Conservation (phyloP, 495 filamentous ascomycete species). For the Tuber umbilicatum region DNA sequence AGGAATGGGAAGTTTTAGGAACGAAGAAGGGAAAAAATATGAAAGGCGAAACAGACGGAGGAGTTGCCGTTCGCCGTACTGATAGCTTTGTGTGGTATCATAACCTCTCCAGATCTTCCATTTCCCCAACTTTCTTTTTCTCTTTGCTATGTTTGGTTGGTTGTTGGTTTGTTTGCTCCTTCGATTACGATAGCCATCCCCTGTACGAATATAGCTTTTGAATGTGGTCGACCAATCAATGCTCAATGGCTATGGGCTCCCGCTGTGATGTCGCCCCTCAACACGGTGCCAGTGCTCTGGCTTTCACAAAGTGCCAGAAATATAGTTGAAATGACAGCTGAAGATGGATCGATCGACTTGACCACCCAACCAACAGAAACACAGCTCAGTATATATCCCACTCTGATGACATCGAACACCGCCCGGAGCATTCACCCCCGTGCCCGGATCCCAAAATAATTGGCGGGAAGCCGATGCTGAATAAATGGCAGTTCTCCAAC, state of each 20-base stretch:
- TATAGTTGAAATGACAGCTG: neutral
- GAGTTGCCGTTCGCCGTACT: neutral
- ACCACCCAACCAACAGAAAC: neutral
- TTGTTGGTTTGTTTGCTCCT: neutral
- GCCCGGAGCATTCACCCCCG: neutral
- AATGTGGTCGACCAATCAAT: neutral
- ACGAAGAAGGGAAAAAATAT: neutral
- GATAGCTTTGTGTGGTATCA: neutral
- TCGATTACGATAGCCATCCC: neutral
- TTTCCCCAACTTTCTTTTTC: neutral
- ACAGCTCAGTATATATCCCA: neutral
- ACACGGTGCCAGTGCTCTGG: neutral
- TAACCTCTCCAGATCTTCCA: neutral
- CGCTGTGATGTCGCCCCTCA: neutral
- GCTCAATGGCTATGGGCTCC: neutral
- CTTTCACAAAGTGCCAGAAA: neutral
- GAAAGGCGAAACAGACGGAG: neutral
- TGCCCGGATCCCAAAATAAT: neutral
- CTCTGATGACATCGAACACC: neutral
- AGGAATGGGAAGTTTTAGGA: neutral
- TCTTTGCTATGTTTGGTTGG: neutral
- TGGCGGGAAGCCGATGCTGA: neutral
- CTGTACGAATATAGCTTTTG: neutral
- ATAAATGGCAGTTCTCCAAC: neutral
- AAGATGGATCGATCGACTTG: neutral